These are phyloP conservation scores for Candida methanosorbosa DNA, from an alignment of 805 yeast genomes.

Conservation along the genomic window DNA sequence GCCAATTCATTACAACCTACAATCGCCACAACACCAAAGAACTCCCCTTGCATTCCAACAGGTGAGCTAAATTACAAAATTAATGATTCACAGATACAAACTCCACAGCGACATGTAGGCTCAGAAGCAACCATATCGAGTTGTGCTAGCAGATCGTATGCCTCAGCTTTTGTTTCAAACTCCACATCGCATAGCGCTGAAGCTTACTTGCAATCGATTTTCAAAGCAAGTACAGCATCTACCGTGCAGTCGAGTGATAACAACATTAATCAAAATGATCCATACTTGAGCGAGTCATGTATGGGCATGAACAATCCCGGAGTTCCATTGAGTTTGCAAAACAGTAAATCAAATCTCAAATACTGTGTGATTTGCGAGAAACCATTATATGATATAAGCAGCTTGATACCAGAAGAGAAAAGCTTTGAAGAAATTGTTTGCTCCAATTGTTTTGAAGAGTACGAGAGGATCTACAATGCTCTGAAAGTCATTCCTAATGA, in stretches of 20 bases:
- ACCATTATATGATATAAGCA: constrained; percentile 56
- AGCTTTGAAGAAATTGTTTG: constrained; percentile 49
- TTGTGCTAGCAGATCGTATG: constrained; percentile 3
- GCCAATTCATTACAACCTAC: neutral
- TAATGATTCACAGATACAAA: too few species aligned
- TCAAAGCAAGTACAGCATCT: constrained; percentile 21
- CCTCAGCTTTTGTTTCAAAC: neutral
- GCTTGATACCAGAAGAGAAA: constrained; percentile 18
- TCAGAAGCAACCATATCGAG: neutral
- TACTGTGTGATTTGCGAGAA: constrained; percentile 64
- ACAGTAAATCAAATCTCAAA: constrained; percentile 25
- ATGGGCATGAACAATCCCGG: neutral
- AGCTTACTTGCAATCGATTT: constrained; percentile 9
- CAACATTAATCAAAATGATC: too few species aligned
- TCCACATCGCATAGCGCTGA: constrained; percentile 3
- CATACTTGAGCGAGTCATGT: neutral
- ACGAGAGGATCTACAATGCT: constrained; percentile 15
- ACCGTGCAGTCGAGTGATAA: neutral
- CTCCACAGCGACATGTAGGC: too few species aligned
- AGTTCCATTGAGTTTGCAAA: neutral
- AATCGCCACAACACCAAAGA: neutral
- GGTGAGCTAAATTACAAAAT: neutral
- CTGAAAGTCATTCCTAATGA: constrained; percentile 6
- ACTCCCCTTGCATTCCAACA: neutral
- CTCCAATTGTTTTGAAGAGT: constrained; percentile 45